Base-by-base conservation (phyloP, 2,329 filamentous ascomycete species). In the Cytospora piceicola region DNA sequence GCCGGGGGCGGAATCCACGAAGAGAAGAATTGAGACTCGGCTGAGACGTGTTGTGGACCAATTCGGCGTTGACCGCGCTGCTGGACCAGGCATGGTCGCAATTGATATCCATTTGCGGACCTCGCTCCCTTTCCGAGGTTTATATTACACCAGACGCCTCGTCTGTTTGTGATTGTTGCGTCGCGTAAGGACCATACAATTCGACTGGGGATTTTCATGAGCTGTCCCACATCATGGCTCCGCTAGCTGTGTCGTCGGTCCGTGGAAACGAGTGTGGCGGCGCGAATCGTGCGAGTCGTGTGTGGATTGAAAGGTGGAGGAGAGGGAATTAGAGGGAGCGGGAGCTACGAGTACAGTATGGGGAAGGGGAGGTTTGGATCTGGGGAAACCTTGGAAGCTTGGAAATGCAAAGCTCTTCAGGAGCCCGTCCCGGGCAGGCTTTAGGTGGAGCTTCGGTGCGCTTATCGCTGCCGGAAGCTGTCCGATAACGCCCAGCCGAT, bases 181-280 rank as follows among this genome's bases (percentile, higher is more conserved):
- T 82, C 80, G 79, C 81, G 85, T 80, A 84, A 81, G 80, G 83
- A 83, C 80, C 83, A 79, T 77, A 87, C 83, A 77, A 86, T 81
- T 83, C 82, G 83, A 78, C 79, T 82, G 73, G 81, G 78, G 78
- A 82, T 78, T 83, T 82, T 87, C 85, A 88, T 88, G 83, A 80
- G 84, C 77, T 81, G 78, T 79, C 81, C 79, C 76, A 79, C 82
- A 84, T 85, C 77, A 70, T 80, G 71, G 69, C 72, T 67, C 70
- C 71, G 70, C 70, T 71, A 69, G 70, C 70, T 72, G 70, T 70
- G 71, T 69, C 71, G 70, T 71, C 70, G 62, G 68, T 66, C 70
- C 70, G 60, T 64, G 34, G 52, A 36, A 61, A 53, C 60, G 53
- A 69, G 51, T 59, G 59, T 53, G 56, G 63, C 58, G 46, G 61